Evolutionary conservation across 2,329 filamentous ascomycete genomes (phyloP), one percentile per base, ranked within the genome.

Genomic region (Gremmenia infestans): DNA sequence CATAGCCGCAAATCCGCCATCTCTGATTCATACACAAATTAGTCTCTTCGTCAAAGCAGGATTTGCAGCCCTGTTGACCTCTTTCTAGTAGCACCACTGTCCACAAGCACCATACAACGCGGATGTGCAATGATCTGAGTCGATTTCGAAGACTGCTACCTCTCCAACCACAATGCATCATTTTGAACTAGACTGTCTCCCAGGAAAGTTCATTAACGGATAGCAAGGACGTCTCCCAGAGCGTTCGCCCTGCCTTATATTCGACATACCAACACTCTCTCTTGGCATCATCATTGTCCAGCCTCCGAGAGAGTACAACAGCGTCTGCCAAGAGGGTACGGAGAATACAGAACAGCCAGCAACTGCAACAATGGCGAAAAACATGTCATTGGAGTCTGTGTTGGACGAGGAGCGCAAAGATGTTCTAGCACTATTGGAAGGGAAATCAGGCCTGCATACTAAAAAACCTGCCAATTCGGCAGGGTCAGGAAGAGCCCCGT

Each of bases 351-450:
- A 43, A 28, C 47, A 42, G 47, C 50, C 48, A 52, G 50, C 28
- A 35, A 48, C 37, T 53, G 53, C 53, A 57, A 59, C 57, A 25
- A 70, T 69, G 66, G 56, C 63, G 39, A 55, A 73, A 50, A 74
- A 76, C 19, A 90, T 90, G 86, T 91, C 87, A 67, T 82, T 92
- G 67, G 88, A 91, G 73, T 82, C 86, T 49, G 82, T 86, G 62
- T 78, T 91, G 60, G 88, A 91, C 68, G 86, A 91, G 75, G 89
- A 93, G 76, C 81, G 87, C 59, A 78, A 79, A 60, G 87, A 90
- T 72, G 85, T 91, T 40, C 76, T 91, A 62, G 84, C 83, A 48
- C 75, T 90, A 59, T 76, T 91, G 43, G 85, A 88, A 53, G 60
- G 58, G 17, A 54, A 51, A 22, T 48, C 60, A n/a, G 32, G 25